Evolutionary conservation across 805 yeast species (phyloP).

Genomic region (Myxozyma kluyveri): DNA sequence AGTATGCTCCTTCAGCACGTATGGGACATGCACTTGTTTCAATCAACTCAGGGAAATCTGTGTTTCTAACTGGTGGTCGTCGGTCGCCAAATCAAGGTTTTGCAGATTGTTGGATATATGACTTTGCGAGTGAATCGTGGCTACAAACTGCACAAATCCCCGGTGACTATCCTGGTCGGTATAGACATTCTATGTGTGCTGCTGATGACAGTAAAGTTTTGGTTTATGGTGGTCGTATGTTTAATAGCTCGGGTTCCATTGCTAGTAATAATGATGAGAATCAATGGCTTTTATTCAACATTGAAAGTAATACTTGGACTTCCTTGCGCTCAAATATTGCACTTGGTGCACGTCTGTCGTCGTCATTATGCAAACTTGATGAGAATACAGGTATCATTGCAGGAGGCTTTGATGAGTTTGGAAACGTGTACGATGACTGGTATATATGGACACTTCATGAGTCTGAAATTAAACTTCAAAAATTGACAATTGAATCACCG

Average conservation of each 20-base stretch:
- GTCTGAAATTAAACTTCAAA: slow-evolving; percentile 33
- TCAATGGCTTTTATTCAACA: slow-evolving; percentile 20
- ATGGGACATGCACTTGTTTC: slow-evolving; percentile 57
- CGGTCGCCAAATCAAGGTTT: slow-evolving; percentile 53
- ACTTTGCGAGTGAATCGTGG: slow-evolving; percentile 42
- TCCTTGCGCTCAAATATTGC: slow-evolving; percentile 28
- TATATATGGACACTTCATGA: slow-evolving; percentile 16
- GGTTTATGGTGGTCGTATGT: slow-evolving; percentile 49
- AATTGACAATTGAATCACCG: slow-evolving; percentile 29
- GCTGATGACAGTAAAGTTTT: slow-evolving; percentile 39
- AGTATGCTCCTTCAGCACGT: slow-evolving; percentile 41
- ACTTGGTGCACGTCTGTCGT: slow-evolving; percentile 39
- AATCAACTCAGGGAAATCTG: slow-evolving; percentile 32
- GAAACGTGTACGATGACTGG: slow-evolving; percentile 25
- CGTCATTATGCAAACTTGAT: slow-evolving; percentile 32
- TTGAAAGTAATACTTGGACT: slow-evolving; percentile 29
- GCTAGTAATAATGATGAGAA: not conserved
- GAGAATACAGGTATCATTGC: slow-evolving; percentile 44
- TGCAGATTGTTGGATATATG: slow-evolving; percentile 46
- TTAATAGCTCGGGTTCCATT: too few relatives aligned
- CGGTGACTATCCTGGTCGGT: slow-evolving; percentile 50
- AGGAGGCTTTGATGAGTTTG: slow-evolving; percentile 46
- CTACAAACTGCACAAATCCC: slow-evolving; percentile 38
- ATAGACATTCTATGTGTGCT: slow-evolving; percentile 49
- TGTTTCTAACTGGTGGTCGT: slow-evolving; percentile 65